Evolutionary conservation across 2,329 filamentous ascomycete species (phyloP), one percentile per base, ranked within the genome.

Genomic region (Cladosporium halotolerans): DNA sequence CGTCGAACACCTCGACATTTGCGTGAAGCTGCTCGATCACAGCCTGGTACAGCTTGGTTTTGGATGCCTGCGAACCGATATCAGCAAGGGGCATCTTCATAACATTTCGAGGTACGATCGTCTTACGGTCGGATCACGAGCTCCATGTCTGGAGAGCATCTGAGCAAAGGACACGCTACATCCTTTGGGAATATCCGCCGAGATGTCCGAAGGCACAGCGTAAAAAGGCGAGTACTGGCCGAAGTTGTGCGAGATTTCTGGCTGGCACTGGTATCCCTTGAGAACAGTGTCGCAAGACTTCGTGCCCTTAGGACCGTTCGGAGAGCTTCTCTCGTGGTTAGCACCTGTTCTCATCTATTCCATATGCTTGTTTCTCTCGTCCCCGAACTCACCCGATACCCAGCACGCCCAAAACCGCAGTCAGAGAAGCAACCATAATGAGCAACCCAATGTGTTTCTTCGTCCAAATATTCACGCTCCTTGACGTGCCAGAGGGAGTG

Each of bases 171-270:
- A 92, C 61, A 92, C 73, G 10, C 79, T 73, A 71, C 91, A 96
- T n/a, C 75, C 76, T 0, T 73, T 60, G 0, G 89, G 90, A 1
- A 86, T 72, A 7, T 75, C 73, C 6, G 76, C 62, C 13, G 81
- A 74, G 47, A 89, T 80, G 2, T 80, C 74, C 1, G 86, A 89
- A 6, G 83, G 79, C 0, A 91, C 84, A 1, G 84, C 79, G 70
- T 88, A 96, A 72, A 83, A 95, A 2, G 90, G 88, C 14, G 89
- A 86, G 69, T 96, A 96, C 68, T 92, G 89, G 53, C 90, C 91
- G 89, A 89, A 95, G 52, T 76, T 79, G 60, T 83, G 85, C 1
- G 83, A 81, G 42, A 85, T 77, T 32, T 78, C 67, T 3, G 79
- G 70, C 45, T 77, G 75, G 69, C 86, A 90, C 58, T 80, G 78